Evolutionary conservation across 768 basidiomycete genomes (phyloP).

Genomic region (Boletus reticuloceps): DNA sequence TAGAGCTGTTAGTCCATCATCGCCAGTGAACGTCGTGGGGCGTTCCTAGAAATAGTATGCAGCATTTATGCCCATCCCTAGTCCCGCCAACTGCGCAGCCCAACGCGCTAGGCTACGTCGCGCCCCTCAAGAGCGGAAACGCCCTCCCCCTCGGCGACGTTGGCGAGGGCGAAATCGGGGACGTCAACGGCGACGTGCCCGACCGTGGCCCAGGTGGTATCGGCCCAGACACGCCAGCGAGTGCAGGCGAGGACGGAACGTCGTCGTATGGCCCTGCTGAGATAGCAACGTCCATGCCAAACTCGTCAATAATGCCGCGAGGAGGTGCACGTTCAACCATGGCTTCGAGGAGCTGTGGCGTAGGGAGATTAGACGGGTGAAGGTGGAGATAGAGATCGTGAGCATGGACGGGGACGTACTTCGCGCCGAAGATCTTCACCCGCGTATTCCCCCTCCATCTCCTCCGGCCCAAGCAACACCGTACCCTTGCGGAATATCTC

Average conservation of each 20-base stretch:
- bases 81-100: too few relatives aligned
- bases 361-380: neutral
- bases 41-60: too few relatives aligned
- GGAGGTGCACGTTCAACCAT: slow-evolving; percentile 86
- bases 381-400: neutral
- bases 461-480: slow-evolving; percentile 74
- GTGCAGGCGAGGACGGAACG: slow-evolving; percentile 6
- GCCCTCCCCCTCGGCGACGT: slow-evolving; percentile 11
- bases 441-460: slow-evolving; percentile 87
- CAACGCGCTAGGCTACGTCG: neutral
- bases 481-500: slow-evolving; percentile 94
- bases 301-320: slow-evolving; percentile 65
- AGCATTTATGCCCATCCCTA: too few relatives aligned
- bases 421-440: slow-evolving; percentile 87
- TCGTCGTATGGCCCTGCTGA: slow-evolving; percentile 15
- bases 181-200: neutral
- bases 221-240: neutral
- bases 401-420: slow-evolving; percentile 49
- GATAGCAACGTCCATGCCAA: slow-evolving; percentile 38
- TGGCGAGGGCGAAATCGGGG: slow-evolving; percentile 14
- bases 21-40: too few relatives aligned
- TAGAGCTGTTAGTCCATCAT: too few relatives aligned
- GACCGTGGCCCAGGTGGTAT: neutral
- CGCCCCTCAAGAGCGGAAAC: slow-evolving; percentile 9
- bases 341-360: slow-evolving; percentile 71